Conservation (phyloP, 257 asterid genomes). For the Cynanchum wilfordii region DNA sequence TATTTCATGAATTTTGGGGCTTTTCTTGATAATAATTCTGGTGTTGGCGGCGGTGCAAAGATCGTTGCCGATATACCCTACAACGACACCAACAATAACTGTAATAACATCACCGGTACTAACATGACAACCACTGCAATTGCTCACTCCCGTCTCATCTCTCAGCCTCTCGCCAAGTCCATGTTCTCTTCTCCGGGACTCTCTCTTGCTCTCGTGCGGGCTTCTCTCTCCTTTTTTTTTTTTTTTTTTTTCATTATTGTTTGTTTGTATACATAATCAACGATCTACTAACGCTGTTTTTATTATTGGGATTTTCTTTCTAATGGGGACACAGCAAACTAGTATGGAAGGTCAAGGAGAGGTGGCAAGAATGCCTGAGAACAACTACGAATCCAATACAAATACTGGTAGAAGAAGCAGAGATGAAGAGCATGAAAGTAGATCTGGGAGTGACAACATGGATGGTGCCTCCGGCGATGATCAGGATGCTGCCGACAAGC, state of each 20-base stretch:
- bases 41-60: conserved; percentile 47
- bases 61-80: conserved; percentile 51
- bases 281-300: not conserved
- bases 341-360: conserved; percentile 77
- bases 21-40: conserved; percentile 66
- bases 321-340: conserved; percentile 45
- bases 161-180: conserved; percentile 53
- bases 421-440: conserved; percentile 87
- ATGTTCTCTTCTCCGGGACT: conserved; percentile 85
- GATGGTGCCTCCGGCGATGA: conserved; percentile 92
- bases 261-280: not conserved
- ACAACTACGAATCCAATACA: conserved; percentile 38
- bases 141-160: conserved; percentile 43
- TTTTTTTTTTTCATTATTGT: not conserved
- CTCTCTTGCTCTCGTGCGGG: conserved; percentile 79
- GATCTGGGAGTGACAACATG: conserved; percentile 96
- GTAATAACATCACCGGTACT: conserved; percentile 12
- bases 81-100: conserved; percentile 22
- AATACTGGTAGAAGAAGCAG: conserved; percentile 56
- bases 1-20: conserved; percentile 93
- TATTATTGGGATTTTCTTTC: conserved; percentile 1
- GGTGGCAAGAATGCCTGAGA: conserved; percentile 42
- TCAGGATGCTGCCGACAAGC: conserved; percentile 69
- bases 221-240: not conserved
- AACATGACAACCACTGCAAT: conserved; percentile 51